phyloP scores from a whole-genome alignment of 805 yeast species.

The Saturnispora zaruensis region DNA sequence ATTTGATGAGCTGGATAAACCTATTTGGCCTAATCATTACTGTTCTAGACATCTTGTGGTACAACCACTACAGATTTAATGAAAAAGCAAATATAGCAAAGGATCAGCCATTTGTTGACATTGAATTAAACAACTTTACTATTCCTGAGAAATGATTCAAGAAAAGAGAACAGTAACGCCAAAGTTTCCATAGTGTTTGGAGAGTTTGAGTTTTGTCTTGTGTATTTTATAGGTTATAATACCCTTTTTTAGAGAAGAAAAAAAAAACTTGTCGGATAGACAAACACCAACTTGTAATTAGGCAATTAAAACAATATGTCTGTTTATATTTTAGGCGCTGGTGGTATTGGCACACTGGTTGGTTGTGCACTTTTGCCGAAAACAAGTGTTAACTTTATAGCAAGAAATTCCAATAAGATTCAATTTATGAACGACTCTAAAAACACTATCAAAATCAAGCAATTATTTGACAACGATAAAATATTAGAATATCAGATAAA shows the following conservation, averaged over 20 bases:
- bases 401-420: conserved; percentile 21
- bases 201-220: neutral
- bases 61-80: conserved; percentile 57
- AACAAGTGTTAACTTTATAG: conserved; percentile 21
- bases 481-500: conserved; percentile 12
- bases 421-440: conserved; percentile 14
- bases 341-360: conserved; percentile 29
- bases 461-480: conserved; percentile 19
- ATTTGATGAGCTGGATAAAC: conserved; percentile 58
- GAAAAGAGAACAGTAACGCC: too few species aligned
- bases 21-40: conserved; percentile 68
- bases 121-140: conserved; percentile 13
- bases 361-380: conserved; percentile 18
- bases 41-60: conserved; percentile 70
- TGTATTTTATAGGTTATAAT: neutral
- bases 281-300: neutral
- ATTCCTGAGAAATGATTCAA: neutral
- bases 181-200: neutral
- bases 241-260: neutral
- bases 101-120: conserved; percentile 16
- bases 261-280: neutral
- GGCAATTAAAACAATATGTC: conserved; percentile 7
- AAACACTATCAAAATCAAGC: conserved; percentile 19
- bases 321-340: conserved; percentile 29
- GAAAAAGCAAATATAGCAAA: conserved; percentile 15